These are phyloP conservation scores for Vinca minor DNA, from an alignment of 257 asterid genomes.

Conservation along the genomic window DNA sequence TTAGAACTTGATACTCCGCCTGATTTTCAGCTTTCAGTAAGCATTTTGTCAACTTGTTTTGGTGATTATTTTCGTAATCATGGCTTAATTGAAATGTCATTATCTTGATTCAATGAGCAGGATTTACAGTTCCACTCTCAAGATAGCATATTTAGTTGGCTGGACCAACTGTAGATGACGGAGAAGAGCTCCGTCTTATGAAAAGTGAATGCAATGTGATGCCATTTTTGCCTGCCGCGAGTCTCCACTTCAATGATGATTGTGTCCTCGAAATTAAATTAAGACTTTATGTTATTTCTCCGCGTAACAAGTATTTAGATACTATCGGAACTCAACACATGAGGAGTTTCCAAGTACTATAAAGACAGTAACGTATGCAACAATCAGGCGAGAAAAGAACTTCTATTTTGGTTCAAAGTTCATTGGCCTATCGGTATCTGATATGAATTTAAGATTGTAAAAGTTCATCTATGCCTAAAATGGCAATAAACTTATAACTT, in stretches of 20 bases:
- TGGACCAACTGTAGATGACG: constrained; percentile 30
- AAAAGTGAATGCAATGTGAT: background rate
- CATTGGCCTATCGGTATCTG: background rate
- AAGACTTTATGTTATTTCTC: background rate
- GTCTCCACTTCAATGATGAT: background rate
- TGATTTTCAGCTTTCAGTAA: constrained; percentile 45
- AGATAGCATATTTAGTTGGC: constrained; percentile 50
- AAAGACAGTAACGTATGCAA: background rate
- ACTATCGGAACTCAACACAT: background rate
- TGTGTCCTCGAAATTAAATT: too few relatives aligned
- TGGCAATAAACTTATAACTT: background rate
- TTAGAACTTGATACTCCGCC: constrained; percentile 61
- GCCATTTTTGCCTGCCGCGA: background rate
- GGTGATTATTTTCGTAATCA: background rate
- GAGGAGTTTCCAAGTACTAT: constrained; percentile 3
- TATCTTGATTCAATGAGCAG: constrained; percentile 29
- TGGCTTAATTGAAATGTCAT: background rate
- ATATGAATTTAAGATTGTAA: background rate
- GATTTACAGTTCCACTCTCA: constrained; percentile 49
- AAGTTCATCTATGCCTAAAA: background rate
- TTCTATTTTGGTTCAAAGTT: constrained; percentile 10
- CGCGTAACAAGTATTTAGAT: background rate
- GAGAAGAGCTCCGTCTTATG: background rate
- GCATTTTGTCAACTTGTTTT: constrained; percentile 10
- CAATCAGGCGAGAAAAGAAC: background rate